Percentiles rank a stretch among this genome's conserved stretches.
Evolutionary conservation across 495 filamentous ascomycete genomes (phyloP).

Genomic region (Halenospora varia): DNA sequence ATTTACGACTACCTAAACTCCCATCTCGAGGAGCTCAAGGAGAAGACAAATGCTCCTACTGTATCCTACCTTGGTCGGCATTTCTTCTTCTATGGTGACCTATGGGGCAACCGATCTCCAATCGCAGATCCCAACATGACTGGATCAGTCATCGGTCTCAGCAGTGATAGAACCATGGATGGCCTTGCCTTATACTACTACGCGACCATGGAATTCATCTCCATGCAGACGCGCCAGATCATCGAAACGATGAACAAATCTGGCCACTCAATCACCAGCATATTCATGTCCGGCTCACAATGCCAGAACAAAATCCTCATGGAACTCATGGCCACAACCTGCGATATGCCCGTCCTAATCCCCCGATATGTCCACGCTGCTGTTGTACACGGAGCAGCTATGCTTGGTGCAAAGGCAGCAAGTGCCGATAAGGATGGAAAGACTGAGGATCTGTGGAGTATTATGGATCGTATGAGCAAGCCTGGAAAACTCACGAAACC

Average conservation of each 20-base stretch:
- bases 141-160: constrained; percentile 80
- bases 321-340: constrained; percentile 83
- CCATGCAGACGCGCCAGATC: constrained; percentile 92
- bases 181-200: constrained; percentile 90
- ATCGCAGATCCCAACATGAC: constrained; percentile 90
- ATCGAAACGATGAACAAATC: constrained; percentile 84
- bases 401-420: constrained; percentile 94
- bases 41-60: constrained; percentile 62
- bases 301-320: constrained; percentile 94
- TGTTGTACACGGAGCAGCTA: constrained; percentile 94
- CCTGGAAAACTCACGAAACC: constrained; percentile 80
- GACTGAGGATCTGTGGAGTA: constrained; percentile 84
- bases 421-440: constrained; percentile 68
- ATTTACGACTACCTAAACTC: constrained; percentile 94
- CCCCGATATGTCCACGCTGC: constrained; percentile 90
- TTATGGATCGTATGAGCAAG: constrained; percentile 97
- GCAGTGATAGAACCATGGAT: constrained; percentile 78
- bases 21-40: constrained; percentile 72
- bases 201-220: constrained; percentile 93
- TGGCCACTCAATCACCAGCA: constrained; percentile 80
- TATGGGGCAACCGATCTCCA: constrained; percentile 96
- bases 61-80: constrained; percentile 85
- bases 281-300: constrained; percentile 98
- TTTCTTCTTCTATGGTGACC: constrained; percentile 96
- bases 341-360: constrained; percentile 86